These are phyloP conservation scores for Amanita thiersii DNA, from an alignment of 768 basidiomycete species.

Conservation along the genomic window DNA sequence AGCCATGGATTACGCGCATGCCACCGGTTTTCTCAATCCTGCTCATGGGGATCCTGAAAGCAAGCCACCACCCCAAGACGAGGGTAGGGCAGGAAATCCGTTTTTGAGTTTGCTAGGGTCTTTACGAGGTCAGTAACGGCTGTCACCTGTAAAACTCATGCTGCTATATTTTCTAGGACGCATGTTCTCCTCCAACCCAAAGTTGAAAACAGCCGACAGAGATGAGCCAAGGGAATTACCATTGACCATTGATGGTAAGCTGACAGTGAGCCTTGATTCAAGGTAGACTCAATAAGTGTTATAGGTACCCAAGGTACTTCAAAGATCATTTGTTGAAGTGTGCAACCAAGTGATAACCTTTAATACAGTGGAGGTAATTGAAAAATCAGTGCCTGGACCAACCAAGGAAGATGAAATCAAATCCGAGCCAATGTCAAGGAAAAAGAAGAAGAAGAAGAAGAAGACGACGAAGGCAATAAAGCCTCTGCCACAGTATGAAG, in stretches of 20 bases:
- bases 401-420: conserved; percentile 8
- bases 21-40: conserved; percentile 52
- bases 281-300: background rate
- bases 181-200: conserved; percentile 43
- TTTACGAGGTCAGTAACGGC: conserved; percentile 45
- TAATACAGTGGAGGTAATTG: too few relatives aligned
- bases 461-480: conserved; percentile 61
- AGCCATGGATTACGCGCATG: conserved; percentile 64
- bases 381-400: too few relatives aligned
- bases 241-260: conserved; percentile 1
- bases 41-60: conserved; percentile 24
- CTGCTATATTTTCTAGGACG: conserved; percentile 37
- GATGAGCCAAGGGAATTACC: conserved; percentile 16
- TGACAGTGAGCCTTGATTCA: background rate
- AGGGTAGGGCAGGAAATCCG: conserved; percentile 55
- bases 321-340: too few relatives aligned
- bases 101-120: conserved; percentile 73
- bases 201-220: conserved; percentile 25
- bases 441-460: conserved; percentile 74
- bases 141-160: background rate
- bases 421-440: conserved; percentile 31
- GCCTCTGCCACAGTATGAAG: conserved; percentile 15
- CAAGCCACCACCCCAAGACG: conserved; percentile 39
- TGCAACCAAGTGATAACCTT: too few relatives aligned
- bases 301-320: too few relatives aligned